These are phyloP conservation scores for Tympanopsis confertula DNA, from an alignment of 2,329 filamentous ascomycete species.

Conservation along the genomic window DNA sequence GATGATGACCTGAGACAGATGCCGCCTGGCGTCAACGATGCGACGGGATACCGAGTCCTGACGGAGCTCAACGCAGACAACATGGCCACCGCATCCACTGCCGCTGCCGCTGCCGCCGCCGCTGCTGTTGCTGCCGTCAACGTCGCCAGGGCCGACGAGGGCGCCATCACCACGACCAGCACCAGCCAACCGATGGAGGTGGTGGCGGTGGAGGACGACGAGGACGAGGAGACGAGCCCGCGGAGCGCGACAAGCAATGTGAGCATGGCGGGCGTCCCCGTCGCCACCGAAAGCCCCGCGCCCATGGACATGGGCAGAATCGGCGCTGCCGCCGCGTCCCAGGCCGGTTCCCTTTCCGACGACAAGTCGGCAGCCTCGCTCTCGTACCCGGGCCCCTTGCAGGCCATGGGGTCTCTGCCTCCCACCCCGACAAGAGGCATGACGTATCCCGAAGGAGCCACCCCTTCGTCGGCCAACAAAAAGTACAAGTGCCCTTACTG, in stretches of 20 bases:
- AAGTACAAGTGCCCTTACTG: constrained; percentile 95
- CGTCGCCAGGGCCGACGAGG: not conserved
- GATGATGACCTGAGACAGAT: not conserved
- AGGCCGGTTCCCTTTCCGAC: too few species aligned
- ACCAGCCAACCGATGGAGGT: not conserved
- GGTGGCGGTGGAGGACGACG: too few species aligned
- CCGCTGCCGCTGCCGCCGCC: too few species aligned
- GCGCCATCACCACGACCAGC: not conserved
- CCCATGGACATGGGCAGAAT: constrained; percentile 42
- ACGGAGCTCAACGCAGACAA: not conserved
- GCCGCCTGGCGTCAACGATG: not conserved
- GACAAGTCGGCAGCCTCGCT: constrained; percentile 37
- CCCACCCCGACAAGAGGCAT: constrained; percentile 33
- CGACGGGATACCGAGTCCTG: not conserved
- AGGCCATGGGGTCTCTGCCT: constrained; percentile 29
- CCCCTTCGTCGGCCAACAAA: too few species aligned
- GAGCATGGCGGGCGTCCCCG: constrained; percentile 25
- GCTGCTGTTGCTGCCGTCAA: too few species aligned
- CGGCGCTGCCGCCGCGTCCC: constrained; percentile 12
- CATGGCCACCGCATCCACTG: not conserved
- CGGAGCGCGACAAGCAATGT: constrained; percentile 25
- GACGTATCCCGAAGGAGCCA: constrained; percentile 41
- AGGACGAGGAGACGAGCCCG: constrained; percentile 18
- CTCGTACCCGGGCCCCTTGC: constrained; percentile 41
- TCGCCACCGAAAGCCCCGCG: constrained; percentile 36